phyloP scores from a whole-genome alignment of 2,329 filamentous ascomycete genomes.

The Cercospora beticola region DNA sequence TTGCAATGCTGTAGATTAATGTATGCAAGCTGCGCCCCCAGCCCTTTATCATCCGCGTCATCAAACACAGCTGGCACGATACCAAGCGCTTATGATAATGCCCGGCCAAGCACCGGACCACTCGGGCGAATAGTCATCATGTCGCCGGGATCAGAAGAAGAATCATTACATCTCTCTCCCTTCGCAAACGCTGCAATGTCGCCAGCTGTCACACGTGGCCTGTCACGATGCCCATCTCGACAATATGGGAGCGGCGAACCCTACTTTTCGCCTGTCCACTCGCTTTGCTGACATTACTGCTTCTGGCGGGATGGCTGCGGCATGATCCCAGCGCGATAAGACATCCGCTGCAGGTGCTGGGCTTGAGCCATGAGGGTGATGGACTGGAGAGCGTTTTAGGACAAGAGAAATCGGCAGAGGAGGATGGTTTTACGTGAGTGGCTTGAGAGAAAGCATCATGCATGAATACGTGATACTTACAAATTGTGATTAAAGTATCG shows the following conservation, averaged over 20 bases:
- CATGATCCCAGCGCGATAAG: not conserved
- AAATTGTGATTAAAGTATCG: not conserved
- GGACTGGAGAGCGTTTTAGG: not conserved
- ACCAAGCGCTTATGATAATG: not conserved
- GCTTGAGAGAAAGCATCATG: not conserved
- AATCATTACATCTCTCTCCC: not conserved
- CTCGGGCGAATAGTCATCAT: not conserved
- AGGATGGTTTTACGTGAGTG: not conserved
- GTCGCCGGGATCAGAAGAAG: not conserved
- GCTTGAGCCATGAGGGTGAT: not conserved
- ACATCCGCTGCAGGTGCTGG: not conserved
- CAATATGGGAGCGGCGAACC: not conserved
- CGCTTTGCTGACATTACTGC: not conserved
- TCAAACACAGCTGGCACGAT: not conserved
- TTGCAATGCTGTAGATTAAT: not conserved
- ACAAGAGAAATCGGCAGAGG: not conserved
- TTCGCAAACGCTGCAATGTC: not conserved
- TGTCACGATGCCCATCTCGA: not conserved
- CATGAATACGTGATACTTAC: not conserved
- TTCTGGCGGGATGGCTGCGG: not conserved
- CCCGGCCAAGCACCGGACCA: not conserved
- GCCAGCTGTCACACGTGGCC: not conserved
- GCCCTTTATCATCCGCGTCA: not conserved
- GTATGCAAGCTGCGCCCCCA: fast-evolving
- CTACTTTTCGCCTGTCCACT: not conserved